phyloP scores from a whole-genome alignment of 305 asterid genomes.

The Fraxinus nigra region DNA sequence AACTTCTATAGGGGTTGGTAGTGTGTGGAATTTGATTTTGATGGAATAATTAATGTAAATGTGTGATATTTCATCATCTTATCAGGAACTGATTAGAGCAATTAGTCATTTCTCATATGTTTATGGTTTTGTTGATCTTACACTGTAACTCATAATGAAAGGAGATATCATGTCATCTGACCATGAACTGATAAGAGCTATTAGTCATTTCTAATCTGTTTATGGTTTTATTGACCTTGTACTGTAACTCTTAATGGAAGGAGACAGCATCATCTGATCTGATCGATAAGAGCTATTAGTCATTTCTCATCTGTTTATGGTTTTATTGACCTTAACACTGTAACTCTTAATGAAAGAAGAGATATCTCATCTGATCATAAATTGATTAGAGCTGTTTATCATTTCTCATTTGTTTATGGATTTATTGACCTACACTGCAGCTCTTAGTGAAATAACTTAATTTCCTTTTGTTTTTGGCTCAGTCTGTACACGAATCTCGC shows the following conservation, averaged over 20 bases:
- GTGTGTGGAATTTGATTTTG: neutral
- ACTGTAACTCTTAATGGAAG: neutral
- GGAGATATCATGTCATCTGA: neutral
- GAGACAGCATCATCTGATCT: neutral
- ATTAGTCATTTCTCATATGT: neutral
- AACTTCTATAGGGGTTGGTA: neutral
- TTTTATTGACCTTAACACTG: neutral
- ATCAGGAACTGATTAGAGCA: neutral
- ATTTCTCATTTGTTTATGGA: neutral
- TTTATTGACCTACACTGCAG: neutral
- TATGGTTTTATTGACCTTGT: neutral
- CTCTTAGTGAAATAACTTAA: neutral
- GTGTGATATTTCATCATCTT: neutral
- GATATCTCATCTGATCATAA: neutral
- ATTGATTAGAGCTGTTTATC: neutral
- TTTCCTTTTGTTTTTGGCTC: constrained; percentile 17
- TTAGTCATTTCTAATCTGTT: neutral
- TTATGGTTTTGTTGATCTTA: neutral
- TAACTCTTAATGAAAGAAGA: neutral
- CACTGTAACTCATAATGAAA: neutral
- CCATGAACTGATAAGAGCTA: neutral
- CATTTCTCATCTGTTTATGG: neutral
- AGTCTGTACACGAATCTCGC: constrained; percentile 93
- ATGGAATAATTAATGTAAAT: neutral
- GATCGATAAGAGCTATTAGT: neutral